phyloP scores from a whole-genome alignment of 148 eudicot genomes.

The Limonium bicolor region DNA sequence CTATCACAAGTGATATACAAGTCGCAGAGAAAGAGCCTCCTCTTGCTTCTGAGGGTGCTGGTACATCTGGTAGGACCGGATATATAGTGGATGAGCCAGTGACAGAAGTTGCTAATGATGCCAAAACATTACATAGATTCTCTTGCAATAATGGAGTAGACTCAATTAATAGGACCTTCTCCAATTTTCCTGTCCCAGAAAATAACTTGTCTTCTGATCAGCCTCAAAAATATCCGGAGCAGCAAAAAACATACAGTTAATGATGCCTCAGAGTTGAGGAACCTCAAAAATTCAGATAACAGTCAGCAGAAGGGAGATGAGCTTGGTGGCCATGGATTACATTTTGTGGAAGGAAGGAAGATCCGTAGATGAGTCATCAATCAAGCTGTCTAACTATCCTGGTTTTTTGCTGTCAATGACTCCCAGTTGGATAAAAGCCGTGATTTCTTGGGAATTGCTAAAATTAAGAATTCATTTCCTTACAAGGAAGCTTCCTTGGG shows the following conservation, averaged over 20 bases:
- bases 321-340: slow-evolving; percentile 12
- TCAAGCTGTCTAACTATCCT: slow-evolving; percentile 8
- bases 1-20: slow-evolving; percentile 12
- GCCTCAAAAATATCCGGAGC: slow-evolving; percentile 14
- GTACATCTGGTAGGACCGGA: slow-evolving; percentile 2
- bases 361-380: slow-evolving; percentile 14
- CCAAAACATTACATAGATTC: background rate
- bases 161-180: background rate
- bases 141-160: background rate
- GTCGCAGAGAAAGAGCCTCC: background rate
- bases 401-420: slow-evolving; percentile 18
- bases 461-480: slow-evolving; percentile 9
- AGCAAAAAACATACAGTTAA: slow-evolving; percentile 16
- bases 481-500: slow-evolving; percentile 12
- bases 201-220: slow-evolving; percentile 15
- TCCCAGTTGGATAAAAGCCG: slow-evolving; percentile 12
- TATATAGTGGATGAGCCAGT: background rate
- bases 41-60: background rate
- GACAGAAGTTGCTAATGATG: slow-evolving; percentile 1
- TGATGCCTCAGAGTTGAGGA: slow-evolving; percentile 9
- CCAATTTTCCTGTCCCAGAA: slow-evolving; percentile 3
- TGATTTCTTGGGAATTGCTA: slow-evolving; percentile 12
- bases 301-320: slow-evolving; percentile 6
- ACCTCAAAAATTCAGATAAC: slow-evolving; percentile 9
- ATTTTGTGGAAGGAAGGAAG: slow-evolving; percentile 19